Base-by-base conservation (phyloP, 805 yeast species). In the Metschnikowia baotianmanensis region DNA sequence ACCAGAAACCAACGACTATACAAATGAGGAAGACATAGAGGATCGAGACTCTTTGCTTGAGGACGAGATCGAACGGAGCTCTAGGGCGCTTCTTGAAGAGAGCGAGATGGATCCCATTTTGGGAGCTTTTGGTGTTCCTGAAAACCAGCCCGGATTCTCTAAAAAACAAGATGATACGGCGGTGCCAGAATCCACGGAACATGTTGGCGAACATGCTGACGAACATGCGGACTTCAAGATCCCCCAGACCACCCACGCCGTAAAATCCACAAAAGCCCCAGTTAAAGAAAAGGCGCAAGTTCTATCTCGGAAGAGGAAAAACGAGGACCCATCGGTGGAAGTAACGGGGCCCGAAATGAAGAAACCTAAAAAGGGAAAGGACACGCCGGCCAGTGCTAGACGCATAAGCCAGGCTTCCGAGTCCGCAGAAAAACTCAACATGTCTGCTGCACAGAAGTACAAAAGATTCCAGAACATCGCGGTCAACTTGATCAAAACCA, bases 381-480 rank as follows among this genome's bases (percentile, higher is more conserved):
- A 23, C 5, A 4, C 8, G 15, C 20, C 7, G 8, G 10, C 17
- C 23, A 13, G 15, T 6, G 15, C 30, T 7, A 22, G 31, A 10
- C 6, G 12, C 25, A 13, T 25, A 34, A 17, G 5, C 20, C 15
- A 16, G 18, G 16, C 34, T 35, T 25, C 29, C 34, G 5, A 29
- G n/a, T n/a, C n/a, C n/a, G n/a, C n/a, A 11, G 28, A 25, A 25
- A 25, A 25, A n/a, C 15, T 15, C 6, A 12, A 25, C 28, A 25
- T 25, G 8, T 25, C 28, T 10, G 28, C 42, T 12, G 30, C 46
- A 1, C 51, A 40, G 27, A 47, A 46, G 36, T 51, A 49, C 31
- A 80, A 81, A 53, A 68, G 80, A 47, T 80, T 85, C 59, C 84
- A 78, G 48, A 65, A 73, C 17, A 66, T 82, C 15, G 82, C 87